A percentile compares a stretch with the other conserved stretches of the same genome.
Evolutionary conservation across 257 asterid species (phyloP).

Genomic region (Petunia axillaris): DNA sequence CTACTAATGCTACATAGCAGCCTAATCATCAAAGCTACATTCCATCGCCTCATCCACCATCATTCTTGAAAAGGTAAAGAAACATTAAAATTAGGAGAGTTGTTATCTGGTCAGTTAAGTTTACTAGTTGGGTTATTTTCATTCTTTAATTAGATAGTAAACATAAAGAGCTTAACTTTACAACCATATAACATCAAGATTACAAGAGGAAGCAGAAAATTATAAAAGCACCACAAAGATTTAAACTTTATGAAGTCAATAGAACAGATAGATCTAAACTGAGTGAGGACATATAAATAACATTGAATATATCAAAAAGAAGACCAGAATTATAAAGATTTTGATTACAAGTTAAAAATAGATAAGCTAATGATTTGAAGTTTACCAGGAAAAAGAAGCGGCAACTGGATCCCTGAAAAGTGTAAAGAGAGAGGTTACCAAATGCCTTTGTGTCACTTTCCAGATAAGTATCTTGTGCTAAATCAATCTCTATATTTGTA

Average conservation of each 20-base stretch:
- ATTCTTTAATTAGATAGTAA: too few species aligned
- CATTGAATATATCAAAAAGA: background rate
- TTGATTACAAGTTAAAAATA: background rate
- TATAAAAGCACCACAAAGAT: background rate
- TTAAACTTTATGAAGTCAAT: slow-evolving; percentile 19
- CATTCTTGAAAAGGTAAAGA: background rate
- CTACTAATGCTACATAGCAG: background rate
- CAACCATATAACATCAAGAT: background rate
- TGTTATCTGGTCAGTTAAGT: too few species aligned
- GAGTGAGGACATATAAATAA: background rate
- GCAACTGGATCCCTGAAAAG: background rate
- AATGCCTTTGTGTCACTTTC: background rate
- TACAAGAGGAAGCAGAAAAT: background rate
- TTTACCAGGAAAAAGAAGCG: background rate
- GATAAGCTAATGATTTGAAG: background rate
- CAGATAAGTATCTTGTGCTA: background rate
- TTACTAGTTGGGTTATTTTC: too few species aligned
- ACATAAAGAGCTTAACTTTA: too few species aligned
- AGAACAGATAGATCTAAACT: background rate
- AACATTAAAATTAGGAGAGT: background rate
- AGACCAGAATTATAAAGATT: background rate
- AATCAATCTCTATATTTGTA: background rate
- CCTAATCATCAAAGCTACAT: background rate
- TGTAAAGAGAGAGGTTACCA: background rate
- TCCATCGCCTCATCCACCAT: slow-evolving; percentile 1